These are phyloP conservation scores for Colletotrichum navitas DNA, from an alignment of 2,329 filamentous ascomycete genomes.

Conservation along the genomic window DNA sequence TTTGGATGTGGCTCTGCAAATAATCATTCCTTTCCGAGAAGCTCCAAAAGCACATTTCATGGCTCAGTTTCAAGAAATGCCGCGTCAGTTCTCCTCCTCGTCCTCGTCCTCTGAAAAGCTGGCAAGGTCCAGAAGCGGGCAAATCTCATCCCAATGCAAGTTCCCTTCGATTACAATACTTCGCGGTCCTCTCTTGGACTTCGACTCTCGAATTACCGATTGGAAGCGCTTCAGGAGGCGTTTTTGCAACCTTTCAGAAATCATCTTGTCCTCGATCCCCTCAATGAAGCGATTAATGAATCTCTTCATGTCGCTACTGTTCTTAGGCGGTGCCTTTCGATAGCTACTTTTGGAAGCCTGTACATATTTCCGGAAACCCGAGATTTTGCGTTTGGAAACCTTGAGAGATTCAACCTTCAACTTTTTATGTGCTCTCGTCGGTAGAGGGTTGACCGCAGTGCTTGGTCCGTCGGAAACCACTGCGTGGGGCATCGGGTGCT, in stretches of 20 bases:
- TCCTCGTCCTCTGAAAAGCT: background rate
- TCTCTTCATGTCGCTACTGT: slow-evolving; percentile 3
- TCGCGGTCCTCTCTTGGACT: background rate
- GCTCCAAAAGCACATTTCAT: background rate
- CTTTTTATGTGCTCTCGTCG: background rate
- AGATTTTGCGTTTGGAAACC: background rate
- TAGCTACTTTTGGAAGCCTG: background rate
- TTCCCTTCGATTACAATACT: slow-evolving; percentile 5
- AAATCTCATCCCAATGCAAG: slow-evolving; percentile 7
- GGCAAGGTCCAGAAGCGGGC: background rate
- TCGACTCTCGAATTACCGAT: background rate
- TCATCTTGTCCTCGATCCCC: background rate
- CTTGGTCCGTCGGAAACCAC: background rate
- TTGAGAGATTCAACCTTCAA: background rate
- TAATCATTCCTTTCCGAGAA: background rate
- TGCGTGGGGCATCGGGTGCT: background rate
- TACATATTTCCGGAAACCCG: background rate
- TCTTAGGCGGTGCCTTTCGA: background rate
- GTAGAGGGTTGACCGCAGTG: background rate
- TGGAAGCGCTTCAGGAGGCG: background rate
- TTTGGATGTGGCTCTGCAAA: too few relatives aligned
- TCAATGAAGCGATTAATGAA: slow-evolving; percentile 15
- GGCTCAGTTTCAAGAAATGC: background rate
- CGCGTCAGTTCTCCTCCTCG: background rate
- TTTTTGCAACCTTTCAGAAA: slow-evolving; percentile 1